A percentile compares a stretch with the other conserved stretches of the same genome.
These are phyloP conservation scores for Calycina marina DNA, from an alignment of 2,329 filamentous ascomycete genomes.

Conservation along the genomic window DNA sequence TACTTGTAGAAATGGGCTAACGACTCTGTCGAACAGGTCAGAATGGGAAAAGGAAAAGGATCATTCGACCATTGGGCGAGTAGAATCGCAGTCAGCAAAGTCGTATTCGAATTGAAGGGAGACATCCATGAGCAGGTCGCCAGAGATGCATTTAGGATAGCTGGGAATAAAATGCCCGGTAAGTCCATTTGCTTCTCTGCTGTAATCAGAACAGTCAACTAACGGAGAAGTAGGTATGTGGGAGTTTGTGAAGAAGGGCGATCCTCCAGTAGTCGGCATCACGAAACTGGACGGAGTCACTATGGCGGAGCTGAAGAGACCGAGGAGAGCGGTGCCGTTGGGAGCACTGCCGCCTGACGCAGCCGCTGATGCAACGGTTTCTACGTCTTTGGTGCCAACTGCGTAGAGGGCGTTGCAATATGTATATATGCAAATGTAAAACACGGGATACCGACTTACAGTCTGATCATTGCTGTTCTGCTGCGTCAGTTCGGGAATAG, in stretches of 20 bases:
- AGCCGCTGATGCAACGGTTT: conserved; percentile 9
- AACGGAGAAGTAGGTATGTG: conserved; percentile 46
- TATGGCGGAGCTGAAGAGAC: conserved; percentile 67
- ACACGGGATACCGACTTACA: too few relatives aligned
- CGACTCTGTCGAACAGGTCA: conserved; percentile 36
- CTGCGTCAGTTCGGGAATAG: too few relatives aligned
- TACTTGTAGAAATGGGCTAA: too few relatives aligned
- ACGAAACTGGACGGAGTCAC: conserved; percentile 79
- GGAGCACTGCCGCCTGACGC: conserved; percentile 9
- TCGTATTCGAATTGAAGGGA: conserved; percentile 86
- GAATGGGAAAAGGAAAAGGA: conserved; percentile 99
- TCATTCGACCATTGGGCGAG: conserved; percentile 94
- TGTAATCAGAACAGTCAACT: conserved; percentile 7
- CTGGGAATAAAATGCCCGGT: conserved; percentile 91
- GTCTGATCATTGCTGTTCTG: too few relatives aligned
- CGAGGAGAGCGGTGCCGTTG: conserved; percentile 37
- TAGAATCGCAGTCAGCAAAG: conserved; percentile 76
- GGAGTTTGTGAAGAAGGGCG: conserved; percentile 89
- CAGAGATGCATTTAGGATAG: conserved; percentile 82
- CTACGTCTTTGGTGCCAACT: conserved; percentile 16
- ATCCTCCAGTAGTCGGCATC: conserved; percentile 78
- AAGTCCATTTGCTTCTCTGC: conserved; percentile 22
- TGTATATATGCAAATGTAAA: too few relatives aligned
- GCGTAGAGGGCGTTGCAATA: too few relatives aligned
- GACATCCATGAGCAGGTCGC: conserved; percentile 89